Evolutionary conservation across 2,329 filamentous ascomycete species (phyloP).

Genomic region (Sclerotinia trifoliorum): DNA sequence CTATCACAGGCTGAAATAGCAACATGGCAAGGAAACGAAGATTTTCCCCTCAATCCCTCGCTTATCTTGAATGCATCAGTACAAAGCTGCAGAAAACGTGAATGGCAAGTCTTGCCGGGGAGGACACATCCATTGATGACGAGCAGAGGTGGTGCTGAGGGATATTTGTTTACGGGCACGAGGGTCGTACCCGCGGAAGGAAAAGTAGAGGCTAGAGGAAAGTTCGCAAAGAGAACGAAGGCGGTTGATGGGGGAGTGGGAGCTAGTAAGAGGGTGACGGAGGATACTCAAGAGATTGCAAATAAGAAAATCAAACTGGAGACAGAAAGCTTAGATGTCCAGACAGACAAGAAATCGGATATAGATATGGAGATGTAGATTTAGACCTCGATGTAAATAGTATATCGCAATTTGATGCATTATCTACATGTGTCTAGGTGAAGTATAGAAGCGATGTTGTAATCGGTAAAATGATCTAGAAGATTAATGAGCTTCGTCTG

Average conservation of each 20-base stretch:
- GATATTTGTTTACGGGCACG: constrained; percentile 83
- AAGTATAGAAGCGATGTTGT: constrained; percentile 2
- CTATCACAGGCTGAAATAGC: constrained; percentile 51
- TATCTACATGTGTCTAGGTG: neutral
- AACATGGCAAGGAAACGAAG: constrained; percentile 59
- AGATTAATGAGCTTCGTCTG: neutral
- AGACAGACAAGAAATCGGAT: constrained; percentile 21
- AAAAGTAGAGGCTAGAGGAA: constrained; percentile 77
- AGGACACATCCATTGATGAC: constrained; percentile 96
- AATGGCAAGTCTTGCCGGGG: constrained; percentile 89
- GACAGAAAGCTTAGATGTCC: neutral
- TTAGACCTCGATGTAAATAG: constrained; percentile 2
- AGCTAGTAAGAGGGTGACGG: constrained; percentile 8
- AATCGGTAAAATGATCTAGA: neutral
- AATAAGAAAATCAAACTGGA: constrained; percentile 24
- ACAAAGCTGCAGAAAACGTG: constrained; percentile 74
- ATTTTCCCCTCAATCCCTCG: constrained; percentile 87
- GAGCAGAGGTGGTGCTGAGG: constrained; percentile 79
- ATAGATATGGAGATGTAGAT: constrained; percentile 17
- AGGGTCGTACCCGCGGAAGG: constrained; percentile 77
- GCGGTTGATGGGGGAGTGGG: constrained; percentile 21
- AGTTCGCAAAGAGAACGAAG: constrained; percentile 48
- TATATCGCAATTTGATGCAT: neutral
- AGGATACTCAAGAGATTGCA: constrained; percentile 2
- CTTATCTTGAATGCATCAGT: constrained; percentile 75